Percentiles rank a stretch among this genome's conserved stretches.
phyloP scores from a whole-genome alignment of 2,329 filamentous ascomycete genomes.

The Neonectria magnoliae region DNA sequence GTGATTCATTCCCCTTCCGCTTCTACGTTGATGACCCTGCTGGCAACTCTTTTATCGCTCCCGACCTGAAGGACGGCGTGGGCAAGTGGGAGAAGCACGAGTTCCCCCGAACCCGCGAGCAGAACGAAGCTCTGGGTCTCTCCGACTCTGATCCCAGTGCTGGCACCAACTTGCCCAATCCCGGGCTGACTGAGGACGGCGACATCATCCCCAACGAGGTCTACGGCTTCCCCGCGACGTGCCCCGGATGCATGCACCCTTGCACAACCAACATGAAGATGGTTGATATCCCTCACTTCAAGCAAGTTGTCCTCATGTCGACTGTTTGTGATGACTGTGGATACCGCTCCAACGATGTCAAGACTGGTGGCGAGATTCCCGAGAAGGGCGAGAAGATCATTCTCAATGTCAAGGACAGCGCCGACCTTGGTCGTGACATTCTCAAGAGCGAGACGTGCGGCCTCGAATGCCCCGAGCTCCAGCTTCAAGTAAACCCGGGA shows the following conservation, averaged over 20 bases:
- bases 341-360: conserved; percentile 96
- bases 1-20: conserved; percentile 86
- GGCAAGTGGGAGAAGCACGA: conserved; percentile 91
- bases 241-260: conserved; percentile 86
- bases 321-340: conserved; percentile 93
- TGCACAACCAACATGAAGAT: conserved; percentile 98
- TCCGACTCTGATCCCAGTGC: conserved; percentile 68
- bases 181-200: conserved; percentile 64
- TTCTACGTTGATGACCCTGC: conserved; percentile 89
- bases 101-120: conserved; percentile 82
- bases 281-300: conserved; percentile 98
- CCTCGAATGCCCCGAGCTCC: conserved; percentile 86
- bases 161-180: conserved; percentile 63
- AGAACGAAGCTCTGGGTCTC: conserved; percentile 88
- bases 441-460: conserved; percentile 95
- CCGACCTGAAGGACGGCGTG: conserved; percentile 79
- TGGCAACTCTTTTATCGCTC: conserved; percentile 96
- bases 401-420: conserved; percentile 72
- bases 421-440: conserved; percentile 90
- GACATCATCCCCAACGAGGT: conserved; percentile 94
- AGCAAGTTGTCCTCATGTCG: conserved; percentile 95
- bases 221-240: conserved; percentile 90
- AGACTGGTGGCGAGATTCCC: conserved; percentile 93
- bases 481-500: conserved; percentile 88
- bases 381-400: conserved; percentile 86